Evolutionary conservation across 2,329 filamentous ascomycete species (phyloP).

Genomic region (Colletotrichum zoysiae): DNA sequence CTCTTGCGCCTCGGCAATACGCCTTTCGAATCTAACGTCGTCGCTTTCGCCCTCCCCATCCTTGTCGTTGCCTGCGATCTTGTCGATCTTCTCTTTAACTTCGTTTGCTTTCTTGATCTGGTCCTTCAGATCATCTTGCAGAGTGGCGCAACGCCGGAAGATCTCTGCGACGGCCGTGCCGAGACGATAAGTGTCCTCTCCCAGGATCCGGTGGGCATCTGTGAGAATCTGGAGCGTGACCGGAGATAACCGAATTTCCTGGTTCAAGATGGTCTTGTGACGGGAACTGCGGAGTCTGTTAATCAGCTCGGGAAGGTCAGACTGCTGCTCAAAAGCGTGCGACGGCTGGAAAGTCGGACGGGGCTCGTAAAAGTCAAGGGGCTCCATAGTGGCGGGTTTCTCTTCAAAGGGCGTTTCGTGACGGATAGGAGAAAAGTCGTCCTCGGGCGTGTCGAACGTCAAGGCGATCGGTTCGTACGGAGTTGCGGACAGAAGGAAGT

Average conservation of each 20-base stretch:
- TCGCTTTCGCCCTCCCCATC: constrained; percentile 63
- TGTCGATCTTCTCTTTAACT: constrained; percentile 75
- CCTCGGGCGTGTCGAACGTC: constrained; percentile 70
- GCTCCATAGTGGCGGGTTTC: constrained; percentile 58
- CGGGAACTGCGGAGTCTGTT: constrained; percentile 69
- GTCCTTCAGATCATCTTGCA: constrained; percentile 75
- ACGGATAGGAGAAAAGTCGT: constrained; percentile 59
- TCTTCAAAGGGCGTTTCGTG: constrained; percentile 59
- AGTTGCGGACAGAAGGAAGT: constrained; percentile 72
- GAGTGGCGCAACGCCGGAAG: constrained; percentile 76
- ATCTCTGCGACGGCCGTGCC: constrained; percentile 79
- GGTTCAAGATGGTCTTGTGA: constrained; percentile 71
- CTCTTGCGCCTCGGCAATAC: constrained; percentile 66
- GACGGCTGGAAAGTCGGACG: constrained; percentile 76
- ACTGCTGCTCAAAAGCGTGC: constrained; percentile 69
- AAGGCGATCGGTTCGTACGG: constrained; percentile 69
- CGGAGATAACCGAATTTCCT: constrained; percentile 77
- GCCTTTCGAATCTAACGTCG: constrained; percentile 69
- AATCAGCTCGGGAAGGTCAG: constrained; percentile 67
- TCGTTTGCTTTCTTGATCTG: constrained; percentile 76
- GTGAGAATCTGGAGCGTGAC: constrained; percentile 79
- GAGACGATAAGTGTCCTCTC: constrained; percentile 76
- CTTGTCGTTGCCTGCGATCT: constrained; percentile 71
- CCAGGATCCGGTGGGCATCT: constrained; percentile 78
- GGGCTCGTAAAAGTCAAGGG: constrained; percentile 69